Evolutionary conservation across 164 flowering plant genomes (phyloP), one percentile per base, ranked within the genome.

Genomic region (Sedum album): DNA sequence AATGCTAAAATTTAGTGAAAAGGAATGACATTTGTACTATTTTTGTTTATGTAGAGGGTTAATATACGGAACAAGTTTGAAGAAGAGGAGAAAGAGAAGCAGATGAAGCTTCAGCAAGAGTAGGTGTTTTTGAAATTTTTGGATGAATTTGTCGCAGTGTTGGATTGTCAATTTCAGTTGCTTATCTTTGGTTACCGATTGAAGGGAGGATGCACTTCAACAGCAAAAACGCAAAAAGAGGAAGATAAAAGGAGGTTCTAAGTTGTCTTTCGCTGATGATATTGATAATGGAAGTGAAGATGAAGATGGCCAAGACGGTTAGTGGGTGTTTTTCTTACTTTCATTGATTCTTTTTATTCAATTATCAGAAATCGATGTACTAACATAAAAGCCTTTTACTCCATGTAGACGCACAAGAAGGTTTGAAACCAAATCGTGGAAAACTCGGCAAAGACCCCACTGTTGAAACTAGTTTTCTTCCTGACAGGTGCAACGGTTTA

Each of bases 61-160:
- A 91, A 87, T 72, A 89, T 94, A 36, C 82, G 85, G 60, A 94
- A 78, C 72, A 94, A 89, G 75, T 66, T 94, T 69, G 97, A 94
- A 72, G 98, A 94, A 78, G 98, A 94, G 79, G 98, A 94, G 79
- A 94, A 91, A 81, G 98, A 94, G 82, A 91, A 91, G 73, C 92
- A 88, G 69, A 96, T 84, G 74, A 94, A 91, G 83, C 76, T 86
- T 68, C 99, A 87, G 65, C 93, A 91, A 81, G 96, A 94, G 97
- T 94, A 74, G 81, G 96, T 86, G 26, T 7, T 68, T 31, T 23
- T 60, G 66, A 5, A 6, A 6, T 36, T 33, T 11, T 10, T 20
- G 30, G 2, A 55, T 6, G 26, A 4, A 39, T 28, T 23, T 44
- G n/a, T 18, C 1, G 35, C 20, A 46, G 36, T 5, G 36, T 53